Base-by-base conservation (phyloP, 495 filamentous ascomycete genomes). In the Hypoxylon subgilvum region DNA sequence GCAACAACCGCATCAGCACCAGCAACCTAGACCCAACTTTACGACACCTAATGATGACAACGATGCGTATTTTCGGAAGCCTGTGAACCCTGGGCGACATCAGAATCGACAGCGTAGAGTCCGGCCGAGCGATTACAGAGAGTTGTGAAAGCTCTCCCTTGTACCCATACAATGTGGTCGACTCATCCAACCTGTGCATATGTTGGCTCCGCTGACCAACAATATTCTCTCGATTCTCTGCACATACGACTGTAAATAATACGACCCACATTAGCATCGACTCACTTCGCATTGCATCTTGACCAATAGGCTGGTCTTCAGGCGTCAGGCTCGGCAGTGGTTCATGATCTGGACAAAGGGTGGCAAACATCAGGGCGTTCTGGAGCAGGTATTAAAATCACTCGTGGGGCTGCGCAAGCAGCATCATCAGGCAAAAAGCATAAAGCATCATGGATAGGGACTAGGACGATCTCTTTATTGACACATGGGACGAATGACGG, bases 81-180 rank as follows among this genome's bases (percentile, higher is more conserved):
- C 94, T 1, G 89, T 97, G 45, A 98, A 98, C 68, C 94, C 92
- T 8, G 91, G 96, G 67, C 86, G 94, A 50, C 89, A 95, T 67
- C 88, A 91, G 72, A 87, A 89, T 50, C 78, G 88, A 47, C 85
- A 90, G 54, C 85, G 89, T 55, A 76, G 87, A 57, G 85, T 88
- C 47, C 80, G 94, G 38, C 91, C 91, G 13, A 92, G 88, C 68
- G 95, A 98, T 73, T 97, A 93, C 59, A 80, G 86, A 35, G 89
- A 94, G 73, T 76, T 95, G n/a, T 92, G 70, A 82, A 32, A 6
- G 5, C 48, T 12, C 34, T 47, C 18, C 19, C 42, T 18, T 9
- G 30, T 38, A 28, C 42, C 23, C 31, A 16, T 25, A 39, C 10
- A 16, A 25, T 28, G 8, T n/a, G 14, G 14, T 1, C 5, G 35